Evolutionary conservation across 2,329 filamentous ascomycete genomes (phyloP), one percentile per base, ranked within the genome.

Genomic region (Diaporthe citrichinensis): DNA sequence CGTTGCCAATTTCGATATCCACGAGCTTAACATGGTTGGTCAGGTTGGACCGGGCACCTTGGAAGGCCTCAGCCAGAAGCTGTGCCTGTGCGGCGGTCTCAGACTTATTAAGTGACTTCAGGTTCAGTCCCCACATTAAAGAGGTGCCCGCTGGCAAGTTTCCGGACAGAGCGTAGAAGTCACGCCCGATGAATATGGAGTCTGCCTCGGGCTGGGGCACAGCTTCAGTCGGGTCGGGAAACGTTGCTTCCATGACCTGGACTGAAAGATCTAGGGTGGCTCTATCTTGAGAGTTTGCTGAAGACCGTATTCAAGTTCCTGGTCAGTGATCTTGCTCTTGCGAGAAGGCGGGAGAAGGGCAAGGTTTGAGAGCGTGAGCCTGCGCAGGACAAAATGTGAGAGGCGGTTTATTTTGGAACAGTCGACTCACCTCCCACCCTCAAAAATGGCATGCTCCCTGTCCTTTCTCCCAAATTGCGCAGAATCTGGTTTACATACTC

Each of bases 251-350:
- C 44, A 67, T 51, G 44, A 39, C 31, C 44, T 51, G 62, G 12
- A 67, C 44, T 25, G 62, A 67, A n/a, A 51, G 62, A 51, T 51
- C 44, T 3, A 67, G 20, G 7, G 31, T 36, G 7, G 28, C 61
- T 44, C 61, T 67, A 34, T 67, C 61, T 34, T 67, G 61, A 17
- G 61, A 51, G 28, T 67, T 67, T 10, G 61, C 41, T 51, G 28
- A 46, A n/a, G 61, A 15, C 25, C 44, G 36, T 17, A 17, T 25
- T 20, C 20, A 36, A 8, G 3, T 7, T 14, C 31, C 6, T 51
- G 28, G 62, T 67, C 44, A 67, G 62, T 53, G 28, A 34, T 4
- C 28, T 51, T 36, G 28, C 20, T n/a, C 28, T 49, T n/a, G 28
- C 6, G 28, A 36, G 46, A 5, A 31, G 23, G 44, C 20, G 25